phyloP scores from a whole-genome alignment of 164 flowering plant species.

The Warburgia ugandensis region DNA sequence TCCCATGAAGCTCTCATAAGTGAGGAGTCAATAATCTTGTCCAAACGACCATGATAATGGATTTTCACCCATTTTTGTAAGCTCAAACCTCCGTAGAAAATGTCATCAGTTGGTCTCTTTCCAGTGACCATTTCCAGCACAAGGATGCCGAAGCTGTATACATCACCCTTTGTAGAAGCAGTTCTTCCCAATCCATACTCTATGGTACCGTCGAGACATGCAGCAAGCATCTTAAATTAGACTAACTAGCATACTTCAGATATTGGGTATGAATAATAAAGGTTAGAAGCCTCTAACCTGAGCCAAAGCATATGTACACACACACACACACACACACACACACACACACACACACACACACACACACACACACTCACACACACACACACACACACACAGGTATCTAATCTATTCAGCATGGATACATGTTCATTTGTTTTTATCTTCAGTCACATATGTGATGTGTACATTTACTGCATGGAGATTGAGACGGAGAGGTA shows the following conservation, averaged over 20 bases:
- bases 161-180: conserved; percentile 27
- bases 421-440: too few species aligned
- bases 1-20: conserved; percentile 10
- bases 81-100: conserved; percentile 19
- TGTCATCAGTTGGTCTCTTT: conserved; percentile 24
- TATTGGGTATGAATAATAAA: too few species aligned
- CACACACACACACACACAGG: too few species aligned
- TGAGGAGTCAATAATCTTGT: conserved; percentile 16
- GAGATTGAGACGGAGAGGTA: too few species aligned
- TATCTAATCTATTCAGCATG: too few species aligned
- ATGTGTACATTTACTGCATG: too few species aligned
- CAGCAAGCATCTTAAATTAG: not conserved
- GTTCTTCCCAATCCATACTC: conserved; percentile 27
- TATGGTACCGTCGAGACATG: conserved; percentile 4
- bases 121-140: conserved; percentile 24
- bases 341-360: too few species aligned
- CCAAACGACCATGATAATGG: conserved; percentile 17
- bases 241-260: not conserved
- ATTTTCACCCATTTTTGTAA: conserved; percentile 22
- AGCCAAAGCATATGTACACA: too few species aligned
- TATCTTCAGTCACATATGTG: too few species aligned
- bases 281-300: too few species aligned
- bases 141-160: conserved; percentile 26
- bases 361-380: too few species aligned
- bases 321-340: too few species aligned